Evolutionary conservation across 140 eudicot genomes (phyloP), one percentile per base, ranked within the genome.

Genomic region (Ambrosia hybrid): DNA sequence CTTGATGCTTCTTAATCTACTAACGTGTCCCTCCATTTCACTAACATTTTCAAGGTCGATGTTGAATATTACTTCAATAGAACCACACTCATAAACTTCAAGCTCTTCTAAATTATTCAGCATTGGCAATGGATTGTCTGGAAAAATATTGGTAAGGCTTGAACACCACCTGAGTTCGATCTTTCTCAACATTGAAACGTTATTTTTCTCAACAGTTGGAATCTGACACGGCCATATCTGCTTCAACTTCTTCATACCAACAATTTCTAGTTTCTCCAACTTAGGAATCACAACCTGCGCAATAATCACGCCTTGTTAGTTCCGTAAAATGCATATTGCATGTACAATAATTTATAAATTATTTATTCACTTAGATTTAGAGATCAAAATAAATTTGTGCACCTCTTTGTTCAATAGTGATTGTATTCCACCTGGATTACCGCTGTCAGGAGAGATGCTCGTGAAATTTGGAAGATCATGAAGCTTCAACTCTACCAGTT

Each of bases 51-150:
- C 64, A n/a, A 65, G 6, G 11, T 74, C 58, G 0, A 74, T 53
- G 36, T 65, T 65, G 43, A 74, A 74, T 41, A 74, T 8, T 15
- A 39, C 79, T 74, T 74, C 49, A 65, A 74, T 8, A 7, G 56
- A 52, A 12, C 9, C 13, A 74, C 79, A 74, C 0, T 13, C 0
- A 0, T 0, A 0, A 21, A 74, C 67, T 1, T 1, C 0, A 16
- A 74, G 67, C 11, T 12, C 37, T 65, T 74, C 48, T 30, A 74
- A 10, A 65, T 14, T 26, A 17, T 45, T 9, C 9, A 74, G 3
- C 16, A 65, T 16, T 11, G 72, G 59, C 55, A 74, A 15, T 1
- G 78, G 72, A 53, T 65, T 74, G 57, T 5, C 6, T 36, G 66
- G 65, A 67, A 67, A 64, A 30, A 15, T 9, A 73, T 73, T 64